Percentiles rank a stretch among this genome's conserved stretches.
Evolutionary conservation across 2,329 filamentous ascomycete species (phyloP).

Genomic region (Pseudonectria foliicola): DNA sequence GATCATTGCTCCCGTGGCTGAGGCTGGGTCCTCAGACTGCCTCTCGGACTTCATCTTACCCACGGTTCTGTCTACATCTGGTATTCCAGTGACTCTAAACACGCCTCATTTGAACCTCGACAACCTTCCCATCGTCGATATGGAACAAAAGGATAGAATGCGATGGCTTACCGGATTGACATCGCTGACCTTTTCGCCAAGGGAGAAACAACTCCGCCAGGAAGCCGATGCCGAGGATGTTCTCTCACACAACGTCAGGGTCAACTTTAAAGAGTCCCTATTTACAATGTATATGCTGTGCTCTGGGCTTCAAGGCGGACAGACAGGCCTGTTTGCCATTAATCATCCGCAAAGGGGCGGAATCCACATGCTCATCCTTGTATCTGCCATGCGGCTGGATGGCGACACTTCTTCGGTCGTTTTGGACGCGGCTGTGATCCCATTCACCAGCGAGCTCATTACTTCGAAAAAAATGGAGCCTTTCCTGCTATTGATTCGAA

Average conservation of each 20-base stretch:
- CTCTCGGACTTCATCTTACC: constrained; percentile 33
- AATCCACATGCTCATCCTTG: constrained; percentile 33
- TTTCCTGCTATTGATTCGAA: constrained; percentile 32
- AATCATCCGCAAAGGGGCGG: constrained; percentile 29
- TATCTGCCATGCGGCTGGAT: constrained; percentile 39
- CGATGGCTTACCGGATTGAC: constrained; percentile 34
- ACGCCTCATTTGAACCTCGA: constrained; percentile 38
- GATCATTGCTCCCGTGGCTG: constrained; percentile 30
- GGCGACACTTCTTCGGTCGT: constrained; percentile 34
- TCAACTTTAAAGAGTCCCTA: constrained; percentile 43
- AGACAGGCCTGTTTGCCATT: constrained; percentile 39
- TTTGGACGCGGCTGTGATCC: constrained; percentile 41
- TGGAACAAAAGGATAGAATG: constrained; percentile 26
- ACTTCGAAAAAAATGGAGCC: constrained; percentile 24
- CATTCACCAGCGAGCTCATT: constrained; percentile 32
- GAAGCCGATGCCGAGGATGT: constrained; percentile 10
- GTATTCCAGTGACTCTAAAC: constrained; percentile 31
- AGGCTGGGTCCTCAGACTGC: constrained; percentile 14
- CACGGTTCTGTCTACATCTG: constrained; percentile 15
- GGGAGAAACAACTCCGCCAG: constrained; percentile 33
- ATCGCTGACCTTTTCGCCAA: constrained; percentile 34
- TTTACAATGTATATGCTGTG: constrained; percentile 40
- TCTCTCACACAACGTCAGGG: constrained; percentile 25
- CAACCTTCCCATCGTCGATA: constrained; percentile 34
- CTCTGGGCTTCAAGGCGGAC: constrained; percentile 37